phyloP scores from a whole-genome alignment of 257 asterid genomes.

The Plantago major region DNA sequence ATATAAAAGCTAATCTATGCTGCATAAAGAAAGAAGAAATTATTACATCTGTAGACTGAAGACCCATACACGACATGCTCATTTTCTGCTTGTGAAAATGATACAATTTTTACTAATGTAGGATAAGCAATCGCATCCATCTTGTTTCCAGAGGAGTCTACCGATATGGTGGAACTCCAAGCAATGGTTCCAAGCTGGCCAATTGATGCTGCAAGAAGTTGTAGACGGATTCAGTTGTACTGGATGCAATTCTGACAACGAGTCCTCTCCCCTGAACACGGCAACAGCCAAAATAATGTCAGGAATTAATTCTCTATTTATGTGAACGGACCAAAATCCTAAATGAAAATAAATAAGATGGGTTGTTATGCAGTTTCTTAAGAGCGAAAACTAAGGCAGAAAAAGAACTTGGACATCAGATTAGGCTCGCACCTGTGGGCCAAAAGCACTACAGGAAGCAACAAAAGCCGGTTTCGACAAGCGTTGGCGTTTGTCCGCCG shows the following conservation, averaged over 20 bases:
- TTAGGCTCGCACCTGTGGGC: constrained; percentile 58
- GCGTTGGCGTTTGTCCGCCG: constrained; percentile 11
- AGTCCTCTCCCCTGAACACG: constrained; percentile 56
- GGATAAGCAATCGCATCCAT: neutral
- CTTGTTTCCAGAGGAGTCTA: constrained; percentile 20
- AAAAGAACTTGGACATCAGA: constrained; percentile 10
- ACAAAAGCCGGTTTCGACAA: constrained; percentile 51
- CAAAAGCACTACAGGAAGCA: constrained; percentile 83
- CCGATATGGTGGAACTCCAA: constrained; percentile 73
- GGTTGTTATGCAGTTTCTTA: neutral
- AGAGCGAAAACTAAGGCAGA: neutral
- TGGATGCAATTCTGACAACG: constrained; percentile 70
- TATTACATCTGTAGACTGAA: neutral
- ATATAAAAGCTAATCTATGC: no score
- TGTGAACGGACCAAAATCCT: neutral
- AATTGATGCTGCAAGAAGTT: constrained; percentile 61
- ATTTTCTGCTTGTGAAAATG: neutral
- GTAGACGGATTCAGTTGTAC: constrained; percentile 80
- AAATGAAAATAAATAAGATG: neutral
- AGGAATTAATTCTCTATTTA: neutral
- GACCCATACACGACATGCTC: neutral
- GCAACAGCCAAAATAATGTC: neutral
- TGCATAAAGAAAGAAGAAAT: no score
- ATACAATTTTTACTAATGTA: neutral
- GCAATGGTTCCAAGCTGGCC: constrained; percentile 55